Base-by-base conservation (phyloP, 148 eudicot species). In the Diospyros kaki region DNA sequence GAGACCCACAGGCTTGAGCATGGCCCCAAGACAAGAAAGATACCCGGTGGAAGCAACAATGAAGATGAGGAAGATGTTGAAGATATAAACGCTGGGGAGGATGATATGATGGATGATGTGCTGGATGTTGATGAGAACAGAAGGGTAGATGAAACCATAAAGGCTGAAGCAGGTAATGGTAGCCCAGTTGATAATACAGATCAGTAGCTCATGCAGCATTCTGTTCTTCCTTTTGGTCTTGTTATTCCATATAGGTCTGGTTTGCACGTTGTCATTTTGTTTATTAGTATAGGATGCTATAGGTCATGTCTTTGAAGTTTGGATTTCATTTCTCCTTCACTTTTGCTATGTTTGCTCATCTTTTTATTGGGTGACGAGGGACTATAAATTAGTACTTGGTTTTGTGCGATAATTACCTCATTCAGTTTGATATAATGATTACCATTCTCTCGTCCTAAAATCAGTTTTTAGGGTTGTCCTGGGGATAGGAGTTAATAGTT, bases 61-160 rank as follows among this genome's bases (percentile, higher is more conserved):
- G 98, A 94, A 62, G 98, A 94, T 55, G 98, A 94, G 53, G 98
- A 94, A n/a, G 97, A 93, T 69, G 97, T 94, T 52, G 98, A 94
- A 83, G 98, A 94, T 78, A 94, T 94, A 62, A 94, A 89, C 65
- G 92, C 81, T 42, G 96, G 82, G 8, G 98, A 94, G 79, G 98
- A 94, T 68, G 97, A 94, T 71, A 82, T 91, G 86, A 80, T 94
- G 89, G 98, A 92, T 80, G 98, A 94, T 75, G 93, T 94, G 79
- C 89, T 91, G 42, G 93, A 76, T 18, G 97, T 89, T 69, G 96
- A 87, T 48, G 93, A 90, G 68, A 90, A 72, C 68, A 66, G 83
- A 39, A 88, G 88, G 81, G 91, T 52, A 15, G 94, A 89, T 50
- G 92, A 90, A 74, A 75, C 76, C 2, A 72, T 67, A 40, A 91